Evolutionary conservation across 2,329 filamentous ascomycete species (phyloP).

Genomic region (Aureobasidium sp.): DNA sequence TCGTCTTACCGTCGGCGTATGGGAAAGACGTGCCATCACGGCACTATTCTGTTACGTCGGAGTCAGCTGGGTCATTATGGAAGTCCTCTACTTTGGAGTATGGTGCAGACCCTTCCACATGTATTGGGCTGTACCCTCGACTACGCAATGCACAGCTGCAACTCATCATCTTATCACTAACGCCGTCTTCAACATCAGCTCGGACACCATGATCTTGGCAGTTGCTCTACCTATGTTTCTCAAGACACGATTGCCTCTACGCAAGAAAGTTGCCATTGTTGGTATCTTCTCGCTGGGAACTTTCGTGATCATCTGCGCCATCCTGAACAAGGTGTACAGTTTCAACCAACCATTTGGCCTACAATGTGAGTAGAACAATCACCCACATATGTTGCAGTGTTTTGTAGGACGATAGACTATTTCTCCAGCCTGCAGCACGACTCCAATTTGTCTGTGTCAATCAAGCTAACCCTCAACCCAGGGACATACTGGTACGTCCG

Average conservation of each 20-base stretch:
- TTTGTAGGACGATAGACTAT: too few relatives aligned
- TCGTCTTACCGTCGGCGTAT: slow-evolving; percentile 30
- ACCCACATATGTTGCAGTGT: background rate
- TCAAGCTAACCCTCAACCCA: background rate
- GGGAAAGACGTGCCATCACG: slow-evolving; percentile 31
- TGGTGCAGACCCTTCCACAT: slow-evolving; percentile 34
- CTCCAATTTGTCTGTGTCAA: background rate
- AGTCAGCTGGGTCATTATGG: slow-evolving; percentile 32
- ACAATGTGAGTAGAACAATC: background rate
- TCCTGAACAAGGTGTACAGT: slow-evolving; percentile 53
- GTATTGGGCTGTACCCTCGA: slow-evolving; percentile 30
- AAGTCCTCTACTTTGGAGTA: slow-evolving; percentile 33
- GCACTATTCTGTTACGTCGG: slow-evolving; percentile 30
- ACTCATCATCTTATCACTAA: slow-evolving; percentile 34
- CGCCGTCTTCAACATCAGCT: slow-evolving; percentile 38
- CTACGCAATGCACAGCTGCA: slow-evolving; percentile 35
- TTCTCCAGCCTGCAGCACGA: too few relatives aligned
- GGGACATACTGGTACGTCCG: slow-evolving; percentile 55
- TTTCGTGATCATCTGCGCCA: slow-evolving; percentile 50
- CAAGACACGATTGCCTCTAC: slow-evolving; percentile 34
- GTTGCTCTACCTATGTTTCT: slow-evolving; percentile 41
- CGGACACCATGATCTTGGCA: slow-evolving; percentile 38
- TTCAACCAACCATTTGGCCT: background rate
- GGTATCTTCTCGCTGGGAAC: slow-evolving; percentile 51
- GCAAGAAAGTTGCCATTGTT: slow-evolving; percentile 48